phyloP scores from a whole-genome alignment of 1,284 basidiomycete species.

The Coniferiporia weirii region DNA sequence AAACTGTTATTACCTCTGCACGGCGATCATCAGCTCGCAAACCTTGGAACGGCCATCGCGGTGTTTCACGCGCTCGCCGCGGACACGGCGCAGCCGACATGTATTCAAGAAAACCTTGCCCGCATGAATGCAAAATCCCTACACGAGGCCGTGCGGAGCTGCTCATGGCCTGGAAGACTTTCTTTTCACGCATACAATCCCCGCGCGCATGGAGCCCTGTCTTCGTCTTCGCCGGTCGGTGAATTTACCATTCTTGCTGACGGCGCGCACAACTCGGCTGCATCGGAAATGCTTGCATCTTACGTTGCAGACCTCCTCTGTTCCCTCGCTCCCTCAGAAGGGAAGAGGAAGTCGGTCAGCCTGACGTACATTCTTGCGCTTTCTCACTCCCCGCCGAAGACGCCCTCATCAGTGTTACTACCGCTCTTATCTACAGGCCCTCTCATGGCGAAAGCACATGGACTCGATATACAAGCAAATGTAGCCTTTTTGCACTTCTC shows the following conservation, averaged over 20 bases:
- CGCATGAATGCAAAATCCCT: slow-evolving; percentile 36
- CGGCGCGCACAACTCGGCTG: slow-evolving; percentile 94
- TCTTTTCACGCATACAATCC: slow-evolving; percentile 49
- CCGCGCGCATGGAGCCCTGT: not conserved
- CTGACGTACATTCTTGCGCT: slow-evolving; percentile 72
- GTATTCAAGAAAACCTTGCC: slow-evolving; percentile 22
- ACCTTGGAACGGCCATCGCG: slow-evolving; percentile 66
- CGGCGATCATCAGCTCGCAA: slow-evolving; percentile 80
- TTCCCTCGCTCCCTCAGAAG: slow-evolving; percentile 17
- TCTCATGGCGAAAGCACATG: not conserved
- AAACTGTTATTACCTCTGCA: slow-evolving; percentile 52
- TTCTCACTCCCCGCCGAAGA: slow-evolving; percentile 80
- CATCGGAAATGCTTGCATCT: slow-evolving; percentile 60
- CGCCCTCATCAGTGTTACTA: slow-evolving; percentile 61
- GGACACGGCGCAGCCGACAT: slow-evolving; percentile 22
- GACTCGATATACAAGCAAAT: slow-evolving; percentile 20
- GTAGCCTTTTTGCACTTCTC: slow-evolving; percentile 62
- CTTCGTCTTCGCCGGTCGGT: slow-evolving; percentile 18
- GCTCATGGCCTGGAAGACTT: slow-evolving; percentile 84
- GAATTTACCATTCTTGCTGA: slow-evolving; percentile 66
- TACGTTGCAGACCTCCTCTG: slow-evolving; percentile 58
- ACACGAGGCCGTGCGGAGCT: slow-evolving; percentile 43
- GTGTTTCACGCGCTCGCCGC: slow-evolving; percentile 59
- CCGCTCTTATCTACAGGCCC: slow-evolving; percentile 46
- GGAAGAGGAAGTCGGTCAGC: slow-evolving; percentile 26